Evolutionary conservation across 2,329 filamentous ascomycete species (phyloP).

Genomic region (Fusarium setosum): DNA sequence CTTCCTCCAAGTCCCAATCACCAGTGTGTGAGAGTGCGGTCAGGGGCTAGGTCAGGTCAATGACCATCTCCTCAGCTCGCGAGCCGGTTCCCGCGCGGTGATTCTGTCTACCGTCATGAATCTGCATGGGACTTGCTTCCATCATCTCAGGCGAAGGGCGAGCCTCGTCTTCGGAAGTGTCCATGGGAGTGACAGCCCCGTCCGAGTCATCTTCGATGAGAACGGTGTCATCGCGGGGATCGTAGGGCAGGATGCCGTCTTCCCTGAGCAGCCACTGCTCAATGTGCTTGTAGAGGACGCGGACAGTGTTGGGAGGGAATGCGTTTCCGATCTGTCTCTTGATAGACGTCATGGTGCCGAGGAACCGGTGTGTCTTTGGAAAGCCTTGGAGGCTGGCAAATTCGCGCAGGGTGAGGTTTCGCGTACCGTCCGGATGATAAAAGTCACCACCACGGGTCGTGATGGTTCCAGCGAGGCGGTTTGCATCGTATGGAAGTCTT

Average conservation of each 20-base stretch:
- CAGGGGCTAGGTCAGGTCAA: constrained; percentile 36
- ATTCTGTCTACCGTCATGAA: neutral
- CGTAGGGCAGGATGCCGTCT: constrained; percentile 51
- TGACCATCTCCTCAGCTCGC: constrained; percentile 18
- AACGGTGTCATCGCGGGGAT: constrained; percentile 34
- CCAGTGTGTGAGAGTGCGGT: neutral
- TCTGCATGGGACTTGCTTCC: constrained; percentile 28
- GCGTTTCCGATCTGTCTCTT: constrained; percentile 82
- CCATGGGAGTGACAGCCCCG: neutral
- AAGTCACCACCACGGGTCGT: constrained; percentile 72
- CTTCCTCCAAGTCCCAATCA: neutral
- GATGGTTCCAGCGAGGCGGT: constrained; percentile 67
- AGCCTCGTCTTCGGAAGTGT: constrained; percentile 6
- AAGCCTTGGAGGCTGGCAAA: constrained; percentile 78
- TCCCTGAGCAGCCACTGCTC: constrained; percentile 56
- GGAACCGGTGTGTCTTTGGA: constrained; percentile 69
- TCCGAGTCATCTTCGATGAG: constrained; percentile 42
- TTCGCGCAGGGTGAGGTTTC: constrained; percentile 76
- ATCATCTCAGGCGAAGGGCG: constrained; percentile 39
- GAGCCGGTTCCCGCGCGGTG: neutral
- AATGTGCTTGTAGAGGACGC: constrained; percentile 61
- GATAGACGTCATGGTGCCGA: constrained; percentile 51
- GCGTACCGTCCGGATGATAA: constrained; percentile 72
- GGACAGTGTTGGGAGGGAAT: constrained; percentile 72
- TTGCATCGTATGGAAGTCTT: constrained; percentile 55